phyloP scores from a whole-genome alignment of 1,284 basidiomycete genomes.

The Cryptococcus sp. region DNA sequence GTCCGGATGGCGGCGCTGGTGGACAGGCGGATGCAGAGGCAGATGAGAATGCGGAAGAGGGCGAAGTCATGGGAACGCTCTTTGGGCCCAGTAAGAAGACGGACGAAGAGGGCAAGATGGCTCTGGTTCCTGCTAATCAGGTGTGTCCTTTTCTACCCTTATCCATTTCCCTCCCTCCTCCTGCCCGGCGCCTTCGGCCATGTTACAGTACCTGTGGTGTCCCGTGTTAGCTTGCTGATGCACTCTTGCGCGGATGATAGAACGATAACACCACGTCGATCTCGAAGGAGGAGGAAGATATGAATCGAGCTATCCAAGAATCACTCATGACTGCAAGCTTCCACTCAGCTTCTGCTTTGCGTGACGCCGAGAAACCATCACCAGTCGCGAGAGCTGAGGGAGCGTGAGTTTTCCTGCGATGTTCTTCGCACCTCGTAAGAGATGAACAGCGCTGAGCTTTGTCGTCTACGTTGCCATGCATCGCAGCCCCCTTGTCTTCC shows the following conservation, averaged over 20 bases:
- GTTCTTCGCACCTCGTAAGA: neutral
- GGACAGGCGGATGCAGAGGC: neutral
- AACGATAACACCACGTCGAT: slow-evolving; percentile 12
- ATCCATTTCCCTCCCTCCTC: neutral
- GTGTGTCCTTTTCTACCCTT: slow-evolving; percentile 3
- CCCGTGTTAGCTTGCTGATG: neutral
- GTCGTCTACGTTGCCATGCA: neutral
- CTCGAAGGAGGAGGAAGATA: slow-evolving; percentile 44
- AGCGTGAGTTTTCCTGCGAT: slow-evolving; percentile 31
- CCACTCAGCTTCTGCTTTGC: slow-evolving; percentile 32
- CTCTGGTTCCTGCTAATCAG: slow-evolving; percentile 23
- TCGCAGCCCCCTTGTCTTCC: slow-evolving; percentile 30
- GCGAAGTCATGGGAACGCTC: slow-evolving; percentile 13
- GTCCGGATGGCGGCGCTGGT: slow-evolving; percentile 20
- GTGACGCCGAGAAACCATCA: slow-evolving; percentile 21
- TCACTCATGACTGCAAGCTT: slow-evolving; percentile 50
- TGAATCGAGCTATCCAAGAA: slow-evolving; percentile 47
- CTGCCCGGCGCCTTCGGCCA: neutral
- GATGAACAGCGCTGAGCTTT: neutral
- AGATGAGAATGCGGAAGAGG: slow-evolving; percentile 1
- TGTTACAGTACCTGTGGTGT: neutral
- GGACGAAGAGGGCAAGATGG: slow-evolving; percentile 37
- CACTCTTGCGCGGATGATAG: neutral
- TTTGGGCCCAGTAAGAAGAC: slow-evolving; percentile 46
- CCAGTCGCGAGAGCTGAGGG: slow-evolving; percentile 20